Evolutionary conservation across 768 basidiomycete genomes (phyloP).

Genomic region (Boletus rex-veris): DNA sequence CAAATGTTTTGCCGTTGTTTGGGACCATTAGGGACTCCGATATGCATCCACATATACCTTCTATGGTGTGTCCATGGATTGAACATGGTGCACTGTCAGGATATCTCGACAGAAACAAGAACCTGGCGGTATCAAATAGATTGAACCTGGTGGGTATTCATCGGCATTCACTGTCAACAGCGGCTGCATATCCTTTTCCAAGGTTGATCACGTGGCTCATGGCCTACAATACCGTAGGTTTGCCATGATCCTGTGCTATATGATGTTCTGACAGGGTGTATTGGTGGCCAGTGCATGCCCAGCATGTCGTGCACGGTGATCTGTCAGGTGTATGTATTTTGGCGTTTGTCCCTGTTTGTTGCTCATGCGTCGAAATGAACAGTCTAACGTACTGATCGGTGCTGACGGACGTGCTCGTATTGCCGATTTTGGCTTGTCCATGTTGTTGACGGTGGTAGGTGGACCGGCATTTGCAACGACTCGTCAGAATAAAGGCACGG

Average conservation of each 20-base stretch:
- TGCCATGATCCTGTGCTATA: not conserved
- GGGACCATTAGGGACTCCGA: not conserved
- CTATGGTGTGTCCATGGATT: not conserved
- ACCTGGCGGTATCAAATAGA: not conserved
- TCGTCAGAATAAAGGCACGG: not conserved
- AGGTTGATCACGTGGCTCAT: not conserved
- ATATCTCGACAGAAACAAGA: not conserved
- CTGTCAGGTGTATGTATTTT: not conserved
- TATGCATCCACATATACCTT: not conserved
- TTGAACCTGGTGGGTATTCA: not conserved
- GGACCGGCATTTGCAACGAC: not conserved
- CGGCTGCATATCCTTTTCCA: not conserved
- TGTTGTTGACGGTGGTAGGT: not conserved
- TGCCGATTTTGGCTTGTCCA: slow-evolving; percentile 10
- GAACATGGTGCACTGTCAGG: not conserved
- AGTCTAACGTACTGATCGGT: slow-evolving; percentile 1
- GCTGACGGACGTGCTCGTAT: not conserved
- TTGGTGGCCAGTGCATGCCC: not conserved
- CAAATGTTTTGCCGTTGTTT: not conserved
- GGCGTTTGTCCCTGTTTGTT: not conserved
- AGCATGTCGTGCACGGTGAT: not conserved
- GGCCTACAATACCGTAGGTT: slow-evolving; percentile 2
- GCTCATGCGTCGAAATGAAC: not conserved
- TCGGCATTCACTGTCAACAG: not conserved
- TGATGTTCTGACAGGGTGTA: not conserved